Evolutionary conservation across 164 flowering plant species (phyloP), one percentile per base, ranked within the genome.

Genomic region (Warburgia ugandensis): DNA sequence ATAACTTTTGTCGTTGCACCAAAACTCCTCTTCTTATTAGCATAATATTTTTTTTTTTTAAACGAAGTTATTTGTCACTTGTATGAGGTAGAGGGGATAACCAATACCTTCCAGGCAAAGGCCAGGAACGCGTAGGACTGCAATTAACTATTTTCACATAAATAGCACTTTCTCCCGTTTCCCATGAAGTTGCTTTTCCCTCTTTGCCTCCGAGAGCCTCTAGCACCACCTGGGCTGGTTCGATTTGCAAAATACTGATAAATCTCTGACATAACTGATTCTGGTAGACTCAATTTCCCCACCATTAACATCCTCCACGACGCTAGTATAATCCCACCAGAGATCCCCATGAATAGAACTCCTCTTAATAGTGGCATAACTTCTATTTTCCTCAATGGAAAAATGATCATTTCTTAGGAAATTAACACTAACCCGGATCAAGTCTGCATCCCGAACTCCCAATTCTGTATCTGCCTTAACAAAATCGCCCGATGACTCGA

Each of bases 31-130:
- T n/a, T n/a, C n/a, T n/a, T n/a, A n/a, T n/a, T n/a, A n/a, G n/a
- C n/a, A n/a, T n/a, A n/a, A n/a, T n/a, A n/a, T n/a, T n/a, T n/a
- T n/a, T n/a, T n/a, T n/a, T n/a, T n/a, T n/a, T n/a, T n/a, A n/a
- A n/a, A n/a, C n/a, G n/a, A n/a, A n/a, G n/a, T n/a, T n/a, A n/a
- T n/a, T n/a, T n/a, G n/a, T n/a, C n/a, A n/a, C n/a, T n/a, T n/a
- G n/a, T n/a, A n/a, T n/a, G 20, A 4, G 10, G 19, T 1, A 23
- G 28, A 25, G 10, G 21, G 3, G 25, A 16, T n/a, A n/a, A 33
- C n/a, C n/a, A n/a, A 6, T 31, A 91, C 96, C 96, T 85, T 91
- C 98, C 95, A 87, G 1, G 96, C 70, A 91, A 62, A 36, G 98
- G 98, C 29, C 77, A 67, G 0, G 70, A 53, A 0, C 65, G 63